phyloP scores from a whole-genome alignment of 352 stramenopile genomes.

The Paralagenidium karlingii region DNA sequence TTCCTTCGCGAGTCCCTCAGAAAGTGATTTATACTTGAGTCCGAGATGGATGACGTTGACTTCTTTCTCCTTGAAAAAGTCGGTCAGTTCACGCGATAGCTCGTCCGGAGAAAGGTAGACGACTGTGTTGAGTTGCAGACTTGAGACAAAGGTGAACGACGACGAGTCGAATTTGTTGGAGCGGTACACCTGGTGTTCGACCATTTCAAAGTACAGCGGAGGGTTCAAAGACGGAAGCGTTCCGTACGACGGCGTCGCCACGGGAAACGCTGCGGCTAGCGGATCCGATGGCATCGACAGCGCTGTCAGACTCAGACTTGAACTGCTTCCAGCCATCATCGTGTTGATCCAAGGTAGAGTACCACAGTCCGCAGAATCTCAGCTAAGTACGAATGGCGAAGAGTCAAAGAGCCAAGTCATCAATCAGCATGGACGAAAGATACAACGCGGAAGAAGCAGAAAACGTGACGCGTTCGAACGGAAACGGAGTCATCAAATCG shows the following conservation, averaged over 20 bases:
- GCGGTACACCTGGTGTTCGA: constrained; percentile 72
- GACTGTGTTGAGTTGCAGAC: constrained; percentile 71
- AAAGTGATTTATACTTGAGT: constrained; percentile 61
- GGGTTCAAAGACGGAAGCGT: constrained; percentile 70
- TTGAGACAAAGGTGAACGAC: constrained; percentile 72
- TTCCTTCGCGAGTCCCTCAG: constrained; percentile 77
- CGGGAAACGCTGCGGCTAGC: constrained; percentile 3
- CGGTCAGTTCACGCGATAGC: constrained; percentile 54
- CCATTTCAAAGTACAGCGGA: constrained; percentile 80
- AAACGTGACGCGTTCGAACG: no score
- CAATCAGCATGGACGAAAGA: no score
- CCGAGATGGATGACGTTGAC: constrained; percentile 75
- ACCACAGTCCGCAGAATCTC: no score
- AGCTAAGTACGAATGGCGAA: no score
- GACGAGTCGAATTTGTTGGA: constrained; percentile 82
- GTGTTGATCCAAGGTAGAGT: no score
- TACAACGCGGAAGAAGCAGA: no score
- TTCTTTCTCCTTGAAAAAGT: constrained; percentile 76
- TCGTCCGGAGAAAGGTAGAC: constrained; percentile 81
- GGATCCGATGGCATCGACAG: background rate
- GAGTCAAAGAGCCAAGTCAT: no score
- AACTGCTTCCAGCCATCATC: no score
- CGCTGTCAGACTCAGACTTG: no score
- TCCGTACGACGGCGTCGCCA: constrained; percentile 16
- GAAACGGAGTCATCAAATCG: no score